A percentile compares a stretch with the other conserved stretches of the same genome.
phyloP scores from a whole-genome alignment of 805 yeast species.

The Candida sonorensis region DNA sequence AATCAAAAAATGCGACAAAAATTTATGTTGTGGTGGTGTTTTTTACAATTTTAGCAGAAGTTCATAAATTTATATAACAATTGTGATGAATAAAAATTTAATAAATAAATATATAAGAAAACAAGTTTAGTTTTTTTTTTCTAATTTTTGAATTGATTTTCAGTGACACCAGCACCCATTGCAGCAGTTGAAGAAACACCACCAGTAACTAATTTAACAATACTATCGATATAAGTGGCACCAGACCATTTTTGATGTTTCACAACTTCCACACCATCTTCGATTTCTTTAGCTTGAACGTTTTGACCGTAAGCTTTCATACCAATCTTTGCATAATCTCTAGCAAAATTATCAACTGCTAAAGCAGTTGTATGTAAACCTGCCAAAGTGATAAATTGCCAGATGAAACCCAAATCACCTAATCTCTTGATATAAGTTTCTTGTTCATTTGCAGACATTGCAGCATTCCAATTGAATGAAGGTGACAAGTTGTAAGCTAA shows the following conservation, averaged over 20 bases:
- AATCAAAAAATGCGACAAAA: too few relatives aligned
- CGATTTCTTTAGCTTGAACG: constrained; percentile 85
- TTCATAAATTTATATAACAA: too few relatives aligned
- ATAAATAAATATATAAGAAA: background rate
- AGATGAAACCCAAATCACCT: constrained; percentile 83
- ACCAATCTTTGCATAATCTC: constrained; percentile 71
- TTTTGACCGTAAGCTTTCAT: constrained; percentile 93
- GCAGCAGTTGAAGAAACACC: constrained; percentile 96
- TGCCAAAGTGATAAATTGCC: constrained; percentile 97
- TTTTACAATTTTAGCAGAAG: too few relatives aligned
- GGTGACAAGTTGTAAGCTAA: constrained; percentile 95
- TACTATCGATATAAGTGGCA: constrained; percentile 90
- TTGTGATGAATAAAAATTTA: too few relatives aligned
- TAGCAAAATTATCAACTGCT: constrained; percentile 80
- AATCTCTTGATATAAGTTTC: constrained; percentile 84
- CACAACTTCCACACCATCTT: constrained; percentile 85
- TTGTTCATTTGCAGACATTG: constrained; percentile 83
- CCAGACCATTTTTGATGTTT: constrained; percentile 99
- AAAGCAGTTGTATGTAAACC: constrained; percentile 95
- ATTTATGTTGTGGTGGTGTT: too few relatives aligned
- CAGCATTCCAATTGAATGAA: constrained; percentile 95
- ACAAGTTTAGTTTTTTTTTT: constrained; percentile 2
- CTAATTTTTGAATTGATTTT: constrained; percentile 64
- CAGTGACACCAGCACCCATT: constrained; percentile 98
- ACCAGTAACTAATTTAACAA: constrained; percentile 85